phyloP scores from a whole-genome alignment of 164 flowering plant species.

The Magnolia changhungtana region DNA sequence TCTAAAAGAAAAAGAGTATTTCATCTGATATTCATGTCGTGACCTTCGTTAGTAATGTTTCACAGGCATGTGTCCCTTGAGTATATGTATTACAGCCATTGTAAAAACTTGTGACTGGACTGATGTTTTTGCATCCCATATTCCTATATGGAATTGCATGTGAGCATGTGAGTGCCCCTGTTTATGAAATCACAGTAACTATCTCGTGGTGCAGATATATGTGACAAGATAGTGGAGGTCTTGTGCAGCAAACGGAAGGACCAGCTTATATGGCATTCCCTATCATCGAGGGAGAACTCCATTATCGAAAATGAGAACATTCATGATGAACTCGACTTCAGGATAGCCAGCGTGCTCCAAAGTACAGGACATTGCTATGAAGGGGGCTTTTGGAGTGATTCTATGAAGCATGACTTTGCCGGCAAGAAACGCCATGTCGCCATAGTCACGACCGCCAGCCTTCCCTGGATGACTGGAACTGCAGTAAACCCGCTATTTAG shows the following conservation, averaged over 20 bases:
- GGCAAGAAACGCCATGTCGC: constrained; percentile 81
- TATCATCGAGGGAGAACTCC: constrained; percentile 47
- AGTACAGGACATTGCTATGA: constrained; percentile 95
- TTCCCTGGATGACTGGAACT: constrained; percentile 99
- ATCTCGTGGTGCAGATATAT: constrained; percentile 55
- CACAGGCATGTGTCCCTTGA: too few relatives aligned
- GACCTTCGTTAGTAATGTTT: background rate
- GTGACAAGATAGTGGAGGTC: constrained; percentile 82
- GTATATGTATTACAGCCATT: too few relatives aligned
- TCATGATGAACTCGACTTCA: constrained; percentile 73
- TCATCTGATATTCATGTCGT: background rate
- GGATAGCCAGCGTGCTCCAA: constrained; percentile 85
- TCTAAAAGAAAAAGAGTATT: too few relatives aligned
- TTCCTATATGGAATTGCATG: constrained; percentile 1
- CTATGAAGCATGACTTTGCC: constrained; percentile 39
- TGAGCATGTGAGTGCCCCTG: background rate
- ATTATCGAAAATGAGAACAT: constrained; percentile 46
- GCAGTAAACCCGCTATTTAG: constrained; percentile 97
- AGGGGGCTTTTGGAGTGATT: constrained; percentile 80
- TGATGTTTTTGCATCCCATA: background rate
- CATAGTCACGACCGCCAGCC: constrained; percentile 95
- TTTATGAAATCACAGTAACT: background rate
- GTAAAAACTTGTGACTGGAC: background rate
- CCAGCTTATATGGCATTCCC: constrained; percentile 43
- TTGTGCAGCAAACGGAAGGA: constrained; percentile 73